Conservation (phyloP, 805 yeast species). For the Metschnikowia noctiluminum region DNA sequence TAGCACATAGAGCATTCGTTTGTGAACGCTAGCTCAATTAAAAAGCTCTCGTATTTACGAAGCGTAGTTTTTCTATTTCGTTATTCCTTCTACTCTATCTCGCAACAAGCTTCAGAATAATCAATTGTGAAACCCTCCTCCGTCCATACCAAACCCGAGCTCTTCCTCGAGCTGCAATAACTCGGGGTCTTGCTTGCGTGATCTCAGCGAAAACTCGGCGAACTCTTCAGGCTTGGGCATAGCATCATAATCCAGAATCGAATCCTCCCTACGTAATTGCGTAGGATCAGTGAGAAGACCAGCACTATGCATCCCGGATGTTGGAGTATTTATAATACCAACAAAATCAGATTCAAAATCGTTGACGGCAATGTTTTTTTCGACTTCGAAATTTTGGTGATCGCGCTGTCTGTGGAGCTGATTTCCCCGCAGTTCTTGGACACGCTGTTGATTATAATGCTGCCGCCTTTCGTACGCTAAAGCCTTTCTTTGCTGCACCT, state of each 20-base stretch:
- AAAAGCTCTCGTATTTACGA: no score
- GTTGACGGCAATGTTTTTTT: constrained; percentile 1
- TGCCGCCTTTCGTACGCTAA: constrained; percentile 18
- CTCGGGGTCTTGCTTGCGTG: constrained; percentile 22
- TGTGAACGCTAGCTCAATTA: no score
- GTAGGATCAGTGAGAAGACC: constrained; percentile 24
- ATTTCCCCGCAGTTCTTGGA: constrained; percentile 6
- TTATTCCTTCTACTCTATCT: background rate
- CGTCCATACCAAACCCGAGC: constrained; percentile 44
- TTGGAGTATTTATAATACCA: constrained; percentile 13
- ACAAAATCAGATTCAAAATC: constrained; percentile 9
- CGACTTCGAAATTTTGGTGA: background rate
- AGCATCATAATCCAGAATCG: constrained; percentile 30
- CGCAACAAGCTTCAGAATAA: background rate
- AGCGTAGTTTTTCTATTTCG: no score
- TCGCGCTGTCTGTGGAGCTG: constrained; percentile 1
- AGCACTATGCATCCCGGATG: constrained; percentile 17
- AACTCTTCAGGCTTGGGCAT: constrained; percentile 45
- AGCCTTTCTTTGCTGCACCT: constrained; percentile 16
- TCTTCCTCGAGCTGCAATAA: constrained; percentile 42
- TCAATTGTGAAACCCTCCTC: constrained; percentile 17
- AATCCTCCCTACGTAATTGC: constrained; percentile 19
- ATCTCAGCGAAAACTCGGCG: constrained; percentile 32
- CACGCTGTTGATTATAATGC: constrained; percentile 9
- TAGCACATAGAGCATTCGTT: background rate